Conservation (phyloP, 108 stramenopile genomes). For the Aurantiochytrium sp. region DNA sequence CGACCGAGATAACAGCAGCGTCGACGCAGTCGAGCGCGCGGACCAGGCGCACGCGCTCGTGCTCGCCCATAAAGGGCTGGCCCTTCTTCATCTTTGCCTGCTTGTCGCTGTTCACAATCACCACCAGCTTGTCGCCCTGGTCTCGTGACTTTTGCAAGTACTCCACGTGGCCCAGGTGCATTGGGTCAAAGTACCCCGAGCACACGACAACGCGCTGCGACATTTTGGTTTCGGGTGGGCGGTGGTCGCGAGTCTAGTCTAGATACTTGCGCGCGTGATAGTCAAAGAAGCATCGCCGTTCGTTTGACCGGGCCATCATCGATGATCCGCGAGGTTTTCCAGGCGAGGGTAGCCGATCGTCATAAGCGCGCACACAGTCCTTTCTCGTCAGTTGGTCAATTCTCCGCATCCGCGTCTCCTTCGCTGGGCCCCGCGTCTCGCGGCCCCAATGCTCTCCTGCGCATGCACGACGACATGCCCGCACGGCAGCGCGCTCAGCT, state of each 20-base stretch:
- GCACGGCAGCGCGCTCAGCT: too few species aligned
- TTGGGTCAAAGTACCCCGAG: conserved; percentile 29
- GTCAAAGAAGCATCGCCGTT: too few species aligned
- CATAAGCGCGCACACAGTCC: too few species aligned
- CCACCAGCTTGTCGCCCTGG: conserved; percentile 26
- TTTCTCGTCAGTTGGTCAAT: too few species aligned
- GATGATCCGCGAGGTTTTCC: too few species aligned
- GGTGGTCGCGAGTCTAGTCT: background rate
- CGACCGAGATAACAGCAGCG: conserved; percentile 1
- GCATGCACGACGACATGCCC: too few species aligned
- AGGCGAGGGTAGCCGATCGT: too few species aligned
- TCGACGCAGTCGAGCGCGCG: conserved; percentile 19
- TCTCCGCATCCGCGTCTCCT: too few species aligned
- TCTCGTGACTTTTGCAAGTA: conserved; percentile 11
- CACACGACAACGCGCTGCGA: conserved; percentile 13
- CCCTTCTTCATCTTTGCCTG: conserved; percentile 27
- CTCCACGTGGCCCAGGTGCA: conserved; percentile 12
- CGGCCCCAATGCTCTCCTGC: too few species aligned
- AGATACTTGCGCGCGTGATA: too few species aligned
- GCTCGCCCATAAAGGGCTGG: background rate
- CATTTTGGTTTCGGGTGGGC: background rate
- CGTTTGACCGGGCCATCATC: too few species aligned
- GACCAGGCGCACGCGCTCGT: conserved; percentile 14
- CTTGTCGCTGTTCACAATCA: conserved; percentile 26
- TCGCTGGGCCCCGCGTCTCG: too few species aligned